Evolutionary conservation across 305 asterid species (phyloP).

Genomic region (Fraxinus dipetala): DNA sequence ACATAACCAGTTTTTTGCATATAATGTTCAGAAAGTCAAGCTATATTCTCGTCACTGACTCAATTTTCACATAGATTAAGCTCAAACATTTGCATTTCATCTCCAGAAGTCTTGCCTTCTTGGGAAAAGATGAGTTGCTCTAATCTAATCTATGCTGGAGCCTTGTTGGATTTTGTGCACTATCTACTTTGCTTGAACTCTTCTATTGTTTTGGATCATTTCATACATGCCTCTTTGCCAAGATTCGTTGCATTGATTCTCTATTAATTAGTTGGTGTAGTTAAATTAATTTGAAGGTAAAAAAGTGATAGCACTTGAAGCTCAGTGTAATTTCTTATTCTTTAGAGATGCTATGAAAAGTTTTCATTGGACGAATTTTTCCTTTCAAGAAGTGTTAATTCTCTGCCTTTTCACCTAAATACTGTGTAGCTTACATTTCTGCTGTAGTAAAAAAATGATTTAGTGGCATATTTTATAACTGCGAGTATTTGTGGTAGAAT

Average conservation of each 20-base stretch:
- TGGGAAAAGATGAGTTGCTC: background rate
- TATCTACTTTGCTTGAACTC: background rate
- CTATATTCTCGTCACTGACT: background rate
- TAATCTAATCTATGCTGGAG: background rate
- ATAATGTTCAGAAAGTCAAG: background rate
- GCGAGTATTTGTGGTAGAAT: background rate
- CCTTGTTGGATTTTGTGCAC: background rate
- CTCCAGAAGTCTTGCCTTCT: background rate
- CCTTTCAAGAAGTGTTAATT: background rate
- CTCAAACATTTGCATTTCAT: background rate
- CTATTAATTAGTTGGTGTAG: background rate
- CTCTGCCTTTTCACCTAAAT: background rate
- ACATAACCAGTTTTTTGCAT: background rate
- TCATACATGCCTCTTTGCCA: background rate
- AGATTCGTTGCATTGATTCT: background rate
- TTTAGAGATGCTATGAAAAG: background rate
- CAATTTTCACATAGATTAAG: background rate
- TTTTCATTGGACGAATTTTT: background rate
- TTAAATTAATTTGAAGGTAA: background rate
- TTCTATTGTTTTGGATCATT: background rate
- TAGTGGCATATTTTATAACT: background rate
- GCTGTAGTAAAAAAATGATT: background rate
- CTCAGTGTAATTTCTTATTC: background rate
- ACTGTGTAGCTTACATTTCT: background rate
- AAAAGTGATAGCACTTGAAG: background rate